A percentile compares a stretch with the other conserved stretches of the same genome.
Conservation (phyloP, 768 basidiomycete genomes). For the Kondoa subrosea region DNA sequence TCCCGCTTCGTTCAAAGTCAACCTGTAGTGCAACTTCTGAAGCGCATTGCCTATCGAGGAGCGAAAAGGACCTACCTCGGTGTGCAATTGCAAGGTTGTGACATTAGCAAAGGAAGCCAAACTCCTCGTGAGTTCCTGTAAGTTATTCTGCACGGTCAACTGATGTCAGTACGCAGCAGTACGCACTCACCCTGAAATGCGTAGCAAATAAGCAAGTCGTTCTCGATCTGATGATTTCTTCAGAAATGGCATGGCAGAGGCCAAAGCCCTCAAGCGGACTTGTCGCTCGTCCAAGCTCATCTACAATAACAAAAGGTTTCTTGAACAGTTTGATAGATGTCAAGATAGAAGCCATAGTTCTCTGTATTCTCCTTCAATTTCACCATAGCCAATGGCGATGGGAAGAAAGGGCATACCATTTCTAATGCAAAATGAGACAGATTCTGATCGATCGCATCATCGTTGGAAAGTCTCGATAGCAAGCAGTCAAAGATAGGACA, state of each 20-base stretch:
- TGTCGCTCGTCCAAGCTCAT: conserved; percentile 78
- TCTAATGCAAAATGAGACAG: conserved; percentile 90
- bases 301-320: conserved; percentile 58
- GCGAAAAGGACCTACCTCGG: conserved; percentile 16
- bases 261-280: conserved; percentile 55
- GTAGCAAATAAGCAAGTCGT: conserved; percentile 82
- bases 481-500: conserved; percentile 72
- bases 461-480: conserved; percentile 75
- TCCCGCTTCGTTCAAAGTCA: conserved; percentile 22
- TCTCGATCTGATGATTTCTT: conserved; percentile 46
- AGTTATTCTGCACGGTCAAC: conserved; percentile 42
- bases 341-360: neutral
- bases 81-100: conserved; percentile 37
- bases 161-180: neutral
- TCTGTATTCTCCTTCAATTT: conserved; percentile 1
- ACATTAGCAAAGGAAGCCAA: conserved; percentile 62
- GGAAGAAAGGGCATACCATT: conserved; percentile 39
- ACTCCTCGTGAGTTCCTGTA: conserved; percentile 58
- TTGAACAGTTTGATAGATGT: conserved; percentile 51
- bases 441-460: conserved; percentile 75
- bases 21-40: too few relatives aligned
- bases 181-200: conserved; percentile 32
- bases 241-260: conserved; percentile 35
- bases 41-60: neutral
- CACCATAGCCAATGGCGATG: neutral